A percentile compares a stretch with the other conserved stretches of the same genome.
These are phyloP conservation scores for Lactifluus rugatus DNA, from an alignment of 768 basidiomycete species.

Conservation along the genomic window DNA sequence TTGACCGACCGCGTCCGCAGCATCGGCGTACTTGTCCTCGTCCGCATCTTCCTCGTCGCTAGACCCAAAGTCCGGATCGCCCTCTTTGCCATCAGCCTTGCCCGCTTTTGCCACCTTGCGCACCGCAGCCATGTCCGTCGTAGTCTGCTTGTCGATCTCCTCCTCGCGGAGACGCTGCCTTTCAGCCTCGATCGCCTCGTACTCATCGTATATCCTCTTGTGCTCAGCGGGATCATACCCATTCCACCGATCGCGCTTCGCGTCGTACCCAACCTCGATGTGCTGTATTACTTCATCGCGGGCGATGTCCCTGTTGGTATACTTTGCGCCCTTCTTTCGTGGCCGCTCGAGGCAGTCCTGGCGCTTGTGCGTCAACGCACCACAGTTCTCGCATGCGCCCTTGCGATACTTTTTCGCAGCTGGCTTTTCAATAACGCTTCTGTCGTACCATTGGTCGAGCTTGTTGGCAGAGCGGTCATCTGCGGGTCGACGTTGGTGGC, in stretches of 20 bases:
- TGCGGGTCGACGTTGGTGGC: conserved; percentile 76
- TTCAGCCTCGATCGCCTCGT: conserved; percentile 84
- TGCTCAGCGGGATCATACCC: conserved; percentile 91
- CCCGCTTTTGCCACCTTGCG: conserved; percentile 93
- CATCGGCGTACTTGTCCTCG: conserved; percentile 97
- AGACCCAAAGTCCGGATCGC: conserved; percentile 89
- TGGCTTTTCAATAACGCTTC: conserved; percentile 75
- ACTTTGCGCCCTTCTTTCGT: conserved; percentile 92
- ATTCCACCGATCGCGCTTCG: conserved; percentile 97
- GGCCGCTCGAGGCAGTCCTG: conserved; percentile 94
- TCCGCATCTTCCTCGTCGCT: conserved; percentile 94
- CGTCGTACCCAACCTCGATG: conserved; percentile 69
- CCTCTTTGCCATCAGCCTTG: conserved; percentile 57
- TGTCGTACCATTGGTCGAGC: conserved; percentile 87
- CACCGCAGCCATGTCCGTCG: conserved; percentile 82
- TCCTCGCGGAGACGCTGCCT: conserved; percentile 88
- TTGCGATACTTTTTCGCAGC: conserved; percentile 96
- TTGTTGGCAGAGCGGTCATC: conserved; percentile 51
- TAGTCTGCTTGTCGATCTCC: conserved; percentile 95
- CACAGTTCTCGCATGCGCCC: conserved; percentile 98
- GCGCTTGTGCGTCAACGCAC: conserved; percentile 87
- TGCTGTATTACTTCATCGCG: conserved; percentile 88
- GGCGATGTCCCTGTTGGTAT: conserved; percentile 79
- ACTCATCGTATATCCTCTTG: conserved; percentile 83
- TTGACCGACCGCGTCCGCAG: conserved; percentile 95